Evolutionary conservation across 2,329 filamentous ascomycete species (phyloP), one percentile per base, ranked within the genome.

Genomic region (Cryphonectria radicalis): DNA sequence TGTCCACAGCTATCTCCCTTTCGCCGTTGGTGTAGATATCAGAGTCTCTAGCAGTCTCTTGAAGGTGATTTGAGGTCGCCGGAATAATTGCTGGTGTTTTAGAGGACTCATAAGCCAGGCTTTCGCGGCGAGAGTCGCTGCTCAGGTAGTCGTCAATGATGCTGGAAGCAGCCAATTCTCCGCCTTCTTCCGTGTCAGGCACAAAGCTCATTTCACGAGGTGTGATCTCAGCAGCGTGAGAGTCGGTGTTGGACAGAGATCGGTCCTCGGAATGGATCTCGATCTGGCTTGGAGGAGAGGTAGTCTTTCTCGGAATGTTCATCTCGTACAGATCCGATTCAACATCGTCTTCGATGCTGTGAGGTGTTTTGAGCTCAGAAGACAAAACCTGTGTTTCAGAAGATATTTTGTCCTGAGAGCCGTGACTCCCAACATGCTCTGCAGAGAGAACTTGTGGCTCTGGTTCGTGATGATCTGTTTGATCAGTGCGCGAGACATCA

Each of bases 101-200:
- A 17, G 25, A 22, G 25, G 6, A 25, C 17, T 43, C 17, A 28
- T 37, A 28, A 37, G 63, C 19, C 25, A 53, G 14, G 43, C 43
- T 65, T 35, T n/a, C 25, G 19, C 13, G 43, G 28, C 28, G 25
- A 19, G 63, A 65, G 63, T 65, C 43, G 19, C 28, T 53, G 28
- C 50, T 25, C 19, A 64, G 25, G 25, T 64, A 64, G 14, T 50
- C 40, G 40, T 46, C 63, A 42, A 64, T 64, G 25, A 64, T 50
- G 22, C 17, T 46, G 19, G 63, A 46, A 19, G 63, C 63, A 32
- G 40, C 17, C 13, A 42, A 32, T 22, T 63, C 60, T 32, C 28
- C n/a, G 14, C 13, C 37, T 22, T 40, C 25, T 42, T 40, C 62
- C 11, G 13, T 17, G 37, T 63, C 22, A 42, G 32, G 35, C 40